These are phyloP conservation scores for Neopestalotiopsis clavispora DNA, from an alignment of 2,329 filamentous ascomycete genomes.

Conservation along the genomic window DNA sequence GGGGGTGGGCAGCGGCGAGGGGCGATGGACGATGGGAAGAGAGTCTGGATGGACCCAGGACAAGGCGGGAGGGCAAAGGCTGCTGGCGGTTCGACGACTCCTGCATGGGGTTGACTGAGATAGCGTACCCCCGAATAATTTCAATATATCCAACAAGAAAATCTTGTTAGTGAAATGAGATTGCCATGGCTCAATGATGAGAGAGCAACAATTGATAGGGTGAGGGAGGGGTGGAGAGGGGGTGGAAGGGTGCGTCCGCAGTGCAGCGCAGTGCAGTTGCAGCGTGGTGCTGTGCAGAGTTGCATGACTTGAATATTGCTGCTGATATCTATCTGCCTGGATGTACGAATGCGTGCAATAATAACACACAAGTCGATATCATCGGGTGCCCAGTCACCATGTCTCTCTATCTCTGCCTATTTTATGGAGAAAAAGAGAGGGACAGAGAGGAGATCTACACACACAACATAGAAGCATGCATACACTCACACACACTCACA, in stretches of 20 bases:
- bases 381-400: too few relatives aligned
- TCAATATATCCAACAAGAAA: not conserved
- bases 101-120: not conserved
- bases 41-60: not conserved
- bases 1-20: not conserved
- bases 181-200: not conserved
- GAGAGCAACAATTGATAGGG: not conserved
- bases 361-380: not conserved
- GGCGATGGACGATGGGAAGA: not conserved
- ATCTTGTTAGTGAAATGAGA: not conserved
- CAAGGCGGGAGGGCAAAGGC: not conserved
- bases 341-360: not conserved
- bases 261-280: not conserved
- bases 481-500: not conserved
- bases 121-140: not conserved
- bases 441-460: not conserved
- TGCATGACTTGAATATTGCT: not conserved
- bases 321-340: not conserved
- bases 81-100: not conserved
- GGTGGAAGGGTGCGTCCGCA: not conserved
- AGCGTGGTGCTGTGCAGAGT: not conserved
- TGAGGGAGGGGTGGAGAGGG: not conserved
- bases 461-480: not conserved
- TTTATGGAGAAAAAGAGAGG: not conserved
- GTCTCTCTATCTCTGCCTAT: not conserved